These are phyloP conservation scores for Saturnispora zaruensis DNA, from an alignment of 805 yeast species.

Conservation along the genomic window DNA sequence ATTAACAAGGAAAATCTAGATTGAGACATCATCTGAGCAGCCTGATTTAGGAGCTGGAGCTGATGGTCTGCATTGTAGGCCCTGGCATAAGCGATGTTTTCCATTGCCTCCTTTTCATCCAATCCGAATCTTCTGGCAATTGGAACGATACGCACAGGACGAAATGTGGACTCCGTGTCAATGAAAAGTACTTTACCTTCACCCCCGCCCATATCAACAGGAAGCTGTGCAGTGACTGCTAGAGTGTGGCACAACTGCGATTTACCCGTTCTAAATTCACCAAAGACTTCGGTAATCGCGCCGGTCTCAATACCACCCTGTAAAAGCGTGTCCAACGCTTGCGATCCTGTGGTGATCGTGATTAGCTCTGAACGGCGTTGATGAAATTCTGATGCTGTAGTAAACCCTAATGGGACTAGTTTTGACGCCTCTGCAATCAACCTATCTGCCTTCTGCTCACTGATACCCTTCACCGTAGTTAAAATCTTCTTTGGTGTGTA, in stretches of 20 bases:
- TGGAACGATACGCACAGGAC: slow-evolving; percentile 83
- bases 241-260: slow-evolving; percentile 94
- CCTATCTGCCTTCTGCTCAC: slow-evolving; percentile 91
- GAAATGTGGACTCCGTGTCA: slow-evolving; percentile 95
- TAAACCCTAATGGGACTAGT: slow-evolving; percentile 90
- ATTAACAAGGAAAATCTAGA: slow-evolving; percentile 82
- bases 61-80: slow-evolving; percentile 98
- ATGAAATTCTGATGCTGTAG: slow-evolving; percentile 93
- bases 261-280: slow-evolving; percentile 96
- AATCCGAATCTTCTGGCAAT: slow-evolving; percentile 89
- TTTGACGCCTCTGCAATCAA: slow-evolving; percentile 75
- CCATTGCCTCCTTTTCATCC: slow-evolving; percentile 88
- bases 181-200: slow-evolving; percentile 95
- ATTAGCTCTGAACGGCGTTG: slow-evolving; percentile 83
- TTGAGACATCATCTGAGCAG: slow-evolving; percentile 94
- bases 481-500: slow-evolving; percentile 82
- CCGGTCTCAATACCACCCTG: slow-evolving; percentile 99
- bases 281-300: slow-evolving; percentile 90
- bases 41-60: slow-evolving; percentile 72
- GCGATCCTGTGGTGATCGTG: slow-evolving; percentile 91
- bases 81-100: slow-evolving; percentile 94
- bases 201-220: slow-evolving; percentile 96
- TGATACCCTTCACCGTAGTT: slow-evolving; percentile 77
- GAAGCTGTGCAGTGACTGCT: slow-evolving; percentile 94
- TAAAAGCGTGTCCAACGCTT: slow-evolving; percentile 80